Percentiles rank a stretch among this genome's conserved stretches.
phyloP scores from a whole-genome alignment of 1,139 yeast species.

The Blastobotrys petasosporus region DNA sequence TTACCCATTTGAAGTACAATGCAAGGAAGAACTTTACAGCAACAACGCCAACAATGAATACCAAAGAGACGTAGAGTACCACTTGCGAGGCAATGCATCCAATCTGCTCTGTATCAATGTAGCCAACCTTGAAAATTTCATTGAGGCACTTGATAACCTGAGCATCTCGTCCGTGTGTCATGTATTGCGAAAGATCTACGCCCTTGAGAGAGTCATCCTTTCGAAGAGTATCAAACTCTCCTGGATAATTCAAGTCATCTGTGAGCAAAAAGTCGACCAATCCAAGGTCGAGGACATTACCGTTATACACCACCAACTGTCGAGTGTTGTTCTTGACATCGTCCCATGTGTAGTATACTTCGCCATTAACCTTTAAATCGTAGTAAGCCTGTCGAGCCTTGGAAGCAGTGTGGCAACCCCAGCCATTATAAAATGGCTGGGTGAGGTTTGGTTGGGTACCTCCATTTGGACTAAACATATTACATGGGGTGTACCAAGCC shows the following conservation, averaged over 20 bases:
- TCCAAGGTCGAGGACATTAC: constrained; percentile 76
- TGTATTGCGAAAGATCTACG: constrained; percentile 70
- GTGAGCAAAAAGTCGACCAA: constrained; percentile 66
- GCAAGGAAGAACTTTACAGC: constrained; percentile 74
- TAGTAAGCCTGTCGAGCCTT: constrained; percentile 66
- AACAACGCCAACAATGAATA: constrained; percentile 78
- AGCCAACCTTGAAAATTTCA: constrained; percentile 87
- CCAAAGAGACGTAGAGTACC: constrained; percentile 72
- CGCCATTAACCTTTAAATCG: constrained; percentile 55
- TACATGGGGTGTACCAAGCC: constrained; percentile 98
- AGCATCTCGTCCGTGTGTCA: constrained; percentile 64
- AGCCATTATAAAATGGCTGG: constrained; percentile 61
- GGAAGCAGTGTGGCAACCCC: constrained; percentile 83
- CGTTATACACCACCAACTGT: constrained; percentile 80
- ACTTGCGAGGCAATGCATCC: constrained; percentile 94
- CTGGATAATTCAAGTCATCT: constrained; percentile 68
- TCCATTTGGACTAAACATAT: constrained; percentile 62
- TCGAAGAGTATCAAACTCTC: constrained; percentile 56
- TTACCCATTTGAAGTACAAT: constrained; percentile 79
- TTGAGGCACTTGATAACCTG: constrained; percentile 73
- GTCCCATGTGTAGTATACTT: constrained; percentile 86
- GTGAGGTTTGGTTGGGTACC: constrained; percentile 59
- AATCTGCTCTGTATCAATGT: constrained; percentile 79
- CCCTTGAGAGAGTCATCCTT: constrained; percentile 57
- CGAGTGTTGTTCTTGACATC: constrained; percentile 66